Percentiles rank a stretch among this genome's conserved stretches.
phyloP scores from a whole-genome alignment of 352 stramenopile species.

The Globisporangium irregulare region DNA sequence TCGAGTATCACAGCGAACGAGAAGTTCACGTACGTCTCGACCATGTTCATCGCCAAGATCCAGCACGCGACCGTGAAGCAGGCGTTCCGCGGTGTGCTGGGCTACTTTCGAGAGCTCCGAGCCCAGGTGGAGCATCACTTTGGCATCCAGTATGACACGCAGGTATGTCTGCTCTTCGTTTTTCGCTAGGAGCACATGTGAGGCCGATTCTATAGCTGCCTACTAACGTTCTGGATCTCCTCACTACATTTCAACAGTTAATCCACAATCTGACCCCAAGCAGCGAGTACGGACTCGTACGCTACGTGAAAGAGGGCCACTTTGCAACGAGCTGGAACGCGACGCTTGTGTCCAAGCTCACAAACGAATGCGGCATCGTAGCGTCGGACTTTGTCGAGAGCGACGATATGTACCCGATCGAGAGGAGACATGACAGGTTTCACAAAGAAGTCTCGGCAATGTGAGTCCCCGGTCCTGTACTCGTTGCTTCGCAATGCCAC shows the following conservation, averaged over 20 bases:
- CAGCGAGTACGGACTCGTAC: conserved; percentile 5
- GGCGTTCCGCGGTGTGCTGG: neutral
- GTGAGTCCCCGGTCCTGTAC: neutral
- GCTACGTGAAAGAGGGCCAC: neutral
- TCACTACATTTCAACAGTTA: neutral
- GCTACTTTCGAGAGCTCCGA: neutral
- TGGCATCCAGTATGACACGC: conserved; percentile 4
- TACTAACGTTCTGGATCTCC: too few relatives aligned
- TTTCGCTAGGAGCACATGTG: too few relatives aligned
- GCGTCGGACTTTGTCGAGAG: conserved; percentile 43
- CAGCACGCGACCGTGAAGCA: neutral
- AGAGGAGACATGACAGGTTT: neutral
- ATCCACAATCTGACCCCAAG: neutral
- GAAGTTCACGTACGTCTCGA: conserved; percentile 8
- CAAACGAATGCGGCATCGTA: conserved; percentile 14
- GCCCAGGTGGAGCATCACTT: conserved; percentile 4
- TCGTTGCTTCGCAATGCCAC: neutral
- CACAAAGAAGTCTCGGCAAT: conserved; percentile 2
- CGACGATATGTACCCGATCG: conserved; percentile 25
- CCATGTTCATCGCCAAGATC: conserved; percentile 7
- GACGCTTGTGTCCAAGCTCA: conserved; percentile 3
- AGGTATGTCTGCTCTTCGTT: too few relatives aligned
- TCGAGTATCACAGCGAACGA: conserved; percentile 1
- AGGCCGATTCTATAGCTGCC: too few relatives aligned
- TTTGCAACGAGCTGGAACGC: conserved; percentile 6